Evolutionary conservation across 2,329 filamentous ascomycete species (phyloP).

Genomic region (Alternaria metachromatica): DNA sequence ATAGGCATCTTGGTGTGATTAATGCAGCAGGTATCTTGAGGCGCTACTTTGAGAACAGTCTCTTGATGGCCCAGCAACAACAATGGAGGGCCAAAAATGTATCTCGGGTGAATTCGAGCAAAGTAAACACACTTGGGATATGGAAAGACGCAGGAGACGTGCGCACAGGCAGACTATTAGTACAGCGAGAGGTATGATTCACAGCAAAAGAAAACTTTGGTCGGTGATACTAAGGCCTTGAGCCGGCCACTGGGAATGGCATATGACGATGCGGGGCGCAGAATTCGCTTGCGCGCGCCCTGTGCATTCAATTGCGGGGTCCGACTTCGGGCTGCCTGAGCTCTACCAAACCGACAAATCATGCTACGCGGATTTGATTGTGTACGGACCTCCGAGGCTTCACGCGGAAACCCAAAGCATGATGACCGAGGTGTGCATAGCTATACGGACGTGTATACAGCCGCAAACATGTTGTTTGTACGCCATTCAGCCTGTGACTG

Average conservation of each 20-base stretch:
- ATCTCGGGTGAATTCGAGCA: background rate
- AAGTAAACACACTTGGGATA: background rate
- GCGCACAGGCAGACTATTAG: conserved; percentile 5
- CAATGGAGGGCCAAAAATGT: background rate
- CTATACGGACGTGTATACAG: background rate
- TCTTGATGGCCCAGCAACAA: background rate
- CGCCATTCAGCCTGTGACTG: background rate
- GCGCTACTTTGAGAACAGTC: background rate
- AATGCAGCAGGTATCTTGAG: background rate
- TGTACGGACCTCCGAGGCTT: background rate
- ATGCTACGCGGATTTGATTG: background rate
- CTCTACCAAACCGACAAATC: background rate
- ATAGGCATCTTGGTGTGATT: conserved; percentile 45
- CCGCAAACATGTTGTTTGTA: background rate
- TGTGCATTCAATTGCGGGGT: conserved; percentile 14
- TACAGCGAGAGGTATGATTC: conserved; percentile 17
- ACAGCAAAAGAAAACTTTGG: conserved; percentile 21
- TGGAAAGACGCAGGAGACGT: background rate
- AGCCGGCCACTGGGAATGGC: conserved; percentile 7
- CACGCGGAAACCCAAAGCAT: background rate
- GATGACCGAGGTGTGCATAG: conserved; percentile 1
- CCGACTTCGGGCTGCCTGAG: conserved; percentile 18
- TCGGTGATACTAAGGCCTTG: conserved; percentile 16
- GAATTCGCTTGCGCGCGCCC: conserved; percentile 16
- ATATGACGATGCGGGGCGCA: conserved; percentile 27